These are phyloP conservation scores for Capillidium rhysosporum DNA, from an alignment of 371 early-diverging fungal species.

Conservation along the genomic window DNA sequence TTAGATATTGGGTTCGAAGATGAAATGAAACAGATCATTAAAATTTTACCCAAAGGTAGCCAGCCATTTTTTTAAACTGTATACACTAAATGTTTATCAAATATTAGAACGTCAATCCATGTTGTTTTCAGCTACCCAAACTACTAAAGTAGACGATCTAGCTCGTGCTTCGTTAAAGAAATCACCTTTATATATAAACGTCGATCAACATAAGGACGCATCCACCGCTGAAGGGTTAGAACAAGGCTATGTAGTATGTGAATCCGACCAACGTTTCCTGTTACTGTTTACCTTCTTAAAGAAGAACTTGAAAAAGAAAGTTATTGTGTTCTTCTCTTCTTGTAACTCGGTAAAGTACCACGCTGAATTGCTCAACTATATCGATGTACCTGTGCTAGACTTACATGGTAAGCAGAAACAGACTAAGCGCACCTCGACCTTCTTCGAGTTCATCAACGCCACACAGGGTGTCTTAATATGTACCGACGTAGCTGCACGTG, in stretches of 20 bases:
- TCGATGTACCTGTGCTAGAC: constrained; percentile 90
- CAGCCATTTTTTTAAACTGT: background rate
- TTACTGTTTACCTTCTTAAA: constrained; percentile 81
- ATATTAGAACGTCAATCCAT: constrained; percentile 85
- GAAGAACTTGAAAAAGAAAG: constrained; percentile 84
- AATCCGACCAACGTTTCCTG: constrained; percentile 73
- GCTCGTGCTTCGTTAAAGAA: constrained; percentile 86
- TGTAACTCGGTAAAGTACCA: constrained; percentile 93
- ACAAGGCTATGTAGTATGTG: constrained; percentile 90
- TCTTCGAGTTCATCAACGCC: constrained; percentile 91
- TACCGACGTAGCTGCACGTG: constrained; percentile 98
- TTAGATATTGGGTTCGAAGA: constrained; percentile 96
- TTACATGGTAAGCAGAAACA: constrained; percentile 91
- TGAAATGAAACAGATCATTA: constrained; percentile 93
- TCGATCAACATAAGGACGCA: constrained; percentile 71
- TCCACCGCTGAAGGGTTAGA: constrained; percentile 89
- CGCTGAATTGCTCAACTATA: constrained; percentile 86
- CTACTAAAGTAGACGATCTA: constrained; percentile 90
- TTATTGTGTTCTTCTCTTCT: constrained; percentile 90
- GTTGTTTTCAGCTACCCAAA: constrained; percentile 97
- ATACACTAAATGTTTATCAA: background rate
- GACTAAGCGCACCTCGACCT: constrained; percentile 85
- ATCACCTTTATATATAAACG: constrained; percentile 89
- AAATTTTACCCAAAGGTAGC: constrained; percentile 55
- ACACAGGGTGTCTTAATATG: constrained; percentile 77